Evolutionary conservation across 2,329 filamentous ascomycete genomes (phyloP), one percentile per base, ranked within the genome.

Genomic region (Akanthomyces uredinophilus): DNA sequence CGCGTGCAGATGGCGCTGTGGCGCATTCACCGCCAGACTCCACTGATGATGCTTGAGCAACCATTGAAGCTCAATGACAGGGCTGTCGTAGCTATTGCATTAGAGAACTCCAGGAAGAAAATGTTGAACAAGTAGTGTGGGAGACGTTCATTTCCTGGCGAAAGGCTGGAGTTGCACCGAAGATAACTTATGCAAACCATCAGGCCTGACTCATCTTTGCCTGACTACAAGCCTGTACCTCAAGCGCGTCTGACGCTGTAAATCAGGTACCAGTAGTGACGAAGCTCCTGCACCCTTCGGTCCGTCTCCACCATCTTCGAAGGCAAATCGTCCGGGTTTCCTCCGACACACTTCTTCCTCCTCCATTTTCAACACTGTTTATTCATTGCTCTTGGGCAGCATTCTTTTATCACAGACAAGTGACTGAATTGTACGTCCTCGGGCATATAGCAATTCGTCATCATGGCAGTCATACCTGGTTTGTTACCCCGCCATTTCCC

Each of bases 401-500:
- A 37, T 18, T 1, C n/a, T 24, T 52, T 39, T 24, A 13, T 3
- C 10, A 1, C 24, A 29, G 7, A 53, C 5, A 37, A 44, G 2
- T 5, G 20, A 4, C n/a, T 29, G 14, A 5, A 52, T n/a, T 59
- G 3, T 35, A 59, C 64, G 60, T 55, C 41, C 61, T 46, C 62
- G 14, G 29, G 41, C 24, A 41, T n/a, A 18, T 20, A 59, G 24
- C 20, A 32, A 57, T 56, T 63, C 69, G 76, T 86, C 69, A 77
- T 68, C 64, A 86, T 86, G 84, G 79, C 81, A 64, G 77, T 82
- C 64, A 80, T 86, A 73, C 77, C 80, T 71, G 79, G 83, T 86
- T 72, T 71, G 77, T 71, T 62, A 64, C 65, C 66, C 63, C 65
- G 64, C 68, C 64, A 65, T 44, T 44, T 53, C 50, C 39, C 44